Evolutionary conservation across 208 protist species (phyloP).

Genomic region (Leishmania tropica): DNA sequence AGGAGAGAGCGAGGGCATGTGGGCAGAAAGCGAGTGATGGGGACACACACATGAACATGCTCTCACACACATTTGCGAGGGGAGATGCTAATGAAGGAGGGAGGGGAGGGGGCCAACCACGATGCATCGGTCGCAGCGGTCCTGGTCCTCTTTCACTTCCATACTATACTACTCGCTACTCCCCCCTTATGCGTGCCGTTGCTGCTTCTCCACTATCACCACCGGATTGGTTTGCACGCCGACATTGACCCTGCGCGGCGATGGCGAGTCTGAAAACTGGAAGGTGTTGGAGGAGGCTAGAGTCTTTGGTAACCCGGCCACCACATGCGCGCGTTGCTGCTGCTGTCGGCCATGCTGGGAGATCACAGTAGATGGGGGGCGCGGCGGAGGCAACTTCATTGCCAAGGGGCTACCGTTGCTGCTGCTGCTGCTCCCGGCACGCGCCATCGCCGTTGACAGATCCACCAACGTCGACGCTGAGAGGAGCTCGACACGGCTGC

Average conservation of each 20-base stretch:
- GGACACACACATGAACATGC: not conserved
- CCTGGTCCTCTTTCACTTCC: not conserved
- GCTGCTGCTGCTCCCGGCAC: slow-evolving; percentile 9
- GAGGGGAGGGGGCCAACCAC: not conserved
- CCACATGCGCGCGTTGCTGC: slow-evolving; percentile 1
- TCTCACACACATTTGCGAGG: not conserved
- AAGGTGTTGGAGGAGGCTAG: not conserved
- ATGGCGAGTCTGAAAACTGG: not conserved
- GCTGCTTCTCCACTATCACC: slow-evolving; percentile 45
- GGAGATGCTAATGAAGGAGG: not conserved
- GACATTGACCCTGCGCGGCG: slow-evolving; percentile 28
- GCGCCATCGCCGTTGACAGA: slow-evolving; percentile 14
- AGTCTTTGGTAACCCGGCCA: not conserved
- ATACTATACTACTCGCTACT: not conserved
- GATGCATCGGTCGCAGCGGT: not conserved
- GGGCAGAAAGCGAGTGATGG: not conserved
- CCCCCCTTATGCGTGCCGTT: not conserved
- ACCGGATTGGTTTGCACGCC: slow-evolving; percentile 71
- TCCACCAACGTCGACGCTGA: slow-evolving; percentile 33
- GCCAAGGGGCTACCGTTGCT: not conserved
- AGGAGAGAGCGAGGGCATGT: not conserved
- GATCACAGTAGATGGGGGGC: not conserved
- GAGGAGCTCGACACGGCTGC: slow-evolving; percentile 45
- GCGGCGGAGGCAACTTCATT: not conserved
- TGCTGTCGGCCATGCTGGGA: not conserved